Percentiles rank a stretch among this genome's conserved stretches.
phyloP scores from a whole-genome alignment of 2,329 filamentous ascomycete genomes.

The Sporothrix schenckii region DNA sequence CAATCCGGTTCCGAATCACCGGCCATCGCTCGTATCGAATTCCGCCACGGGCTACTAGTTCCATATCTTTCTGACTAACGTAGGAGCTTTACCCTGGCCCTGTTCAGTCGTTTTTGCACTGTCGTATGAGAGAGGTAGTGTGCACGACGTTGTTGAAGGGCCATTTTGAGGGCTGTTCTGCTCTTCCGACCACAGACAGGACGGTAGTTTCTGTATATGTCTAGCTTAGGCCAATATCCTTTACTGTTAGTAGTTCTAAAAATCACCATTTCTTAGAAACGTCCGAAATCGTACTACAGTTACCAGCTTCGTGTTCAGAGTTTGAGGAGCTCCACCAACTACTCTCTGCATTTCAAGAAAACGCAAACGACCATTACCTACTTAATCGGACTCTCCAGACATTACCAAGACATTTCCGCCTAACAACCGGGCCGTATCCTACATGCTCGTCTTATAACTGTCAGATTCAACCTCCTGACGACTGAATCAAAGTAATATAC shows the following conservation, averaged over 20 bases:
- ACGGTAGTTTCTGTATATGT: not conserved
- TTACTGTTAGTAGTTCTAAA: too few species aligned
- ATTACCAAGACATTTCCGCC: not conserved
- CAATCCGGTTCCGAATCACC: not conserved
- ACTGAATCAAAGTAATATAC: not conserved
- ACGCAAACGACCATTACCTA: not conserved
- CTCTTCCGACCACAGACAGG: too few species aligned
- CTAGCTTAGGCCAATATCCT: not conserved
- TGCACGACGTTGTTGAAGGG: not conserved
- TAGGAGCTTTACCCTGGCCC: not conserved
- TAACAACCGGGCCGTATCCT: not conserved
- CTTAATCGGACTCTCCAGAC: not conserved
- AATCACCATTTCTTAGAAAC: not conserved
- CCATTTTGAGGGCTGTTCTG: not conserved
- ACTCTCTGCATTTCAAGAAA: too few species aligned
- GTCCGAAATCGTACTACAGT: not conserved
- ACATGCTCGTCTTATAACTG: not conserved
- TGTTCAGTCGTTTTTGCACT: not conserved
- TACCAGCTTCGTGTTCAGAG: too few species aligned
- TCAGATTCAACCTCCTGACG: not conserved
- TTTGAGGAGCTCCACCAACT: too few species aligned
- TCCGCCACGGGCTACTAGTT: not conserved
- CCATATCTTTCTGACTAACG: not conserved
- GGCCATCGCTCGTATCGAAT: not conserved
- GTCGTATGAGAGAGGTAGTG: not conserved